Conservation (phyloP, 2,329 filamentous ascomycete species). For the Pseudofabraea citricarpa region DNA sequence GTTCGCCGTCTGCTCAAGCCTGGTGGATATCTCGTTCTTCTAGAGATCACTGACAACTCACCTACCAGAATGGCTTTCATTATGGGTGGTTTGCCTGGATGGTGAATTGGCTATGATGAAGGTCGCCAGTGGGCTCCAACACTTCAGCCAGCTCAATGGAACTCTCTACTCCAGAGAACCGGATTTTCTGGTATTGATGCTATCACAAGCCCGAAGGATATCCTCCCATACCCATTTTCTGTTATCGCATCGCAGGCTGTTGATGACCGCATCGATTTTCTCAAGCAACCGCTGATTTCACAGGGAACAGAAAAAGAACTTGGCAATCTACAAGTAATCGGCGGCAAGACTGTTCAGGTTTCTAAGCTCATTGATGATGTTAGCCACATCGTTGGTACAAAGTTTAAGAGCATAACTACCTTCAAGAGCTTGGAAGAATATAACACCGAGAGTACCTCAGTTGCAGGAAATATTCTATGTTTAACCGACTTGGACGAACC, state of each 20-base stretch:
- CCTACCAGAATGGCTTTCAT: neutral
- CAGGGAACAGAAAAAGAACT: constrained; percentile 1
- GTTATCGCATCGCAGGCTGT: constrained; percentile 28
- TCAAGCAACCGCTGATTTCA: constrained; percentile 23
- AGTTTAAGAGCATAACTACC: neutral
- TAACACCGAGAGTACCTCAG: neutral
- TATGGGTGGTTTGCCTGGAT: constrained; percentile 1
- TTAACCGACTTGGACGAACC: constrained; percentile 25
- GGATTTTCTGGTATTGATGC: constrained; percentile 25
- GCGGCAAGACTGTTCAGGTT: constrained; percentile 10
- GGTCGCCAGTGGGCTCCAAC: constrained; percentile 1
- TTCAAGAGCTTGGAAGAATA: neutral
- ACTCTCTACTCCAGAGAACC: constrained; percentile 11
- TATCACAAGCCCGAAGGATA: neutral
- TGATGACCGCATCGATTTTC: constrained; percentile 19
- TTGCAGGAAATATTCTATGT: constrained; percentile 4
- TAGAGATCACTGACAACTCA: constrained; percentile 14
- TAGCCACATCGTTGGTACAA: neutral
- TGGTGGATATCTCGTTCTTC: constrained; percentile 34
- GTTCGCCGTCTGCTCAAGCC: constrained; percentile 32
- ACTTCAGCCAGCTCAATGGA: constrained; percentile 11
- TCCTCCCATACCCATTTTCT: constrained; percentile 8
- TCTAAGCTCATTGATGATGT: constrained; percentile 2
- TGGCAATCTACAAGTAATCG: constrained; percentile 17
- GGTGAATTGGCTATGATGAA: constrained; percentile 5